Conservation (phyloP, 2,329 filamentous ascomycete genomes). For the Knoxdaviesia capensis region DNA sequence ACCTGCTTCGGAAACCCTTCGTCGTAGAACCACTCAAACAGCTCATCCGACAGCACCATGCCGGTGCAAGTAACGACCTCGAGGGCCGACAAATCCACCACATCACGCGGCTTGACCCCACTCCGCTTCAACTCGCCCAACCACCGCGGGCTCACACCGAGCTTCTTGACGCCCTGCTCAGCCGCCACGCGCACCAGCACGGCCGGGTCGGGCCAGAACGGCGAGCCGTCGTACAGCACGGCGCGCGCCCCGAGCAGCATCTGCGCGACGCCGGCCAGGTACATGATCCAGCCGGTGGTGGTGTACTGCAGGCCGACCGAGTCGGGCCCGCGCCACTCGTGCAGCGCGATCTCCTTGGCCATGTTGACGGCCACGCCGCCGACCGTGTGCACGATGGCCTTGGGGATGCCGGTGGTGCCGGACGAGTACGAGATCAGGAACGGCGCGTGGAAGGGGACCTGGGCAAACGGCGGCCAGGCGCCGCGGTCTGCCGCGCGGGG, state of each 20-base stretch:
- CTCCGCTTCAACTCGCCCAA: conserved; percentile 51
- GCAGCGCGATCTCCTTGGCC: conserved; percentile 36
- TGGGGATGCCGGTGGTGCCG: conserved; percentile 66
- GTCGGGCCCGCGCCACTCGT: conserved; percentile 19
- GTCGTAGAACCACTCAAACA: conserved; percentile 66
- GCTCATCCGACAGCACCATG: conserved; percentile 59
- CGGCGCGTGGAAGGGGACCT: conserved; percentile 51
- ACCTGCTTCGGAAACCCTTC: conserved; percentile 44
- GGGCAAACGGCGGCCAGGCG: conserved; percentile 10
- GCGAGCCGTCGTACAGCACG: conserved; percentile 68
- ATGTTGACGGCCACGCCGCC: conserved; percentile 38
- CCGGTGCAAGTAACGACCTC: conserved; percentile 50
- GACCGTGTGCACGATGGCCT: conserved; percentile 65
- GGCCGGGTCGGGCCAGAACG: conserved; percentile 48
- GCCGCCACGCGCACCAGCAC: conserved; percentile 42
- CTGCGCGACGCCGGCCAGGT: conserved; percentile 37
- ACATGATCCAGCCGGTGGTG: conserved; percentile 81
- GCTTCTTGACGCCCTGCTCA: conserved; percentile 45
- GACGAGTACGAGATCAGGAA: conserved; percentile 62
- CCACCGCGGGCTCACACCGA: conserved; percentile 62
- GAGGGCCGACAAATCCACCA: conserved; percentile 42
- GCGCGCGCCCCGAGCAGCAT: conserved; percentile 39
- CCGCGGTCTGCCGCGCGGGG: no score
- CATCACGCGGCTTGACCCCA: conserved; percentile 37
- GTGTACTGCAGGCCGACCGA: conserved; percentile 33